These are phyloP conservation scores for Rhypophila decipiens DNA, from an alignment of 495 filamentous ascomycete genomes.

Conservation along the genomic window DNA sequence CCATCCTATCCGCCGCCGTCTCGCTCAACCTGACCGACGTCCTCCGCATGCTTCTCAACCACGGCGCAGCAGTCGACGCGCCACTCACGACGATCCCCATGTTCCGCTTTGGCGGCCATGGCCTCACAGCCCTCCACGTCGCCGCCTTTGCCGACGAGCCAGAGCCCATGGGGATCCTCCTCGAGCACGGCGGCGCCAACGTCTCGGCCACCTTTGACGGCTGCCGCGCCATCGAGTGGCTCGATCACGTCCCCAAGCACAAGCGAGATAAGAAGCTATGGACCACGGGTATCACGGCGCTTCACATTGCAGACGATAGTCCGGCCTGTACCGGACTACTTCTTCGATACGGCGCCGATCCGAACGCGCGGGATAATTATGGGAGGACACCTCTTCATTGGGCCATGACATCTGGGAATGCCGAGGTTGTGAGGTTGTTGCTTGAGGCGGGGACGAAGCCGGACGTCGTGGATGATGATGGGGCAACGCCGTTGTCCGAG, in stretches of 20 bases:
- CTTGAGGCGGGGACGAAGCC: constrained; percentile 5
- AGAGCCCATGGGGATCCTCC: constrained; percentile 6
- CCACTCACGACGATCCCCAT: neutral
- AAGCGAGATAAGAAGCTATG: neutral
- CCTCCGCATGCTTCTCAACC: constrained; percentile 8
- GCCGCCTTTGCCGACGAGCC: constrained; percentile 10
- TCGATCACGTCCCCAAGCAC: neutral
- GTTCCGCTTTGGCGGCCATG: neutral
- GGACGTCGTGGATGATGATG: constrained; percentile 2
- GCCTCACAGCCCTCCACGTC: constrained; percentile 17
- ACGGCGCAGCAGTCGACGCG: constrained; percentile 10
- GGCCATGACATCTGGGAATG: constrained; percentile 5
- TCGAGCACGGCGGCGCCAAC: constrained; percentile 12
- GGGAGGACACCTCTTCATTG: constrained; percentile 15
- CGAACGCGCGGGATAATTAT: constrained; percentile 2
- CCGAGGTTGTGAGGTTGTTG: constrained; percentile 7
- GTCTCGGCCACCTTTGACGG: constrained; percentile 7
- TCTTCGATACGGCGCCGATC: constrained; percentile 8
- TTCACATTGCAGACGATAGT: constrained; percentile 14
- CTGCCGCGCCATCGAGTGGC: neutral
- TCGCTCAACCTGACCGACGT: constrained; percentile 3
- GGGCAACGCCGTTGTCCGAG: constrained; percentile 4
- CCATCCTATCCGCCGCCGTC: constrained; percentile 7
- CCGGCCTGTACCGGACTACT: constrained; percentile 2
- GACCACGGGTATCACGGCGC: constrained; percentile 8